Conservation (phyloP, 2,329 filamentous ascomycete genomes). For the Malbranchea zuffiana region DNA sequence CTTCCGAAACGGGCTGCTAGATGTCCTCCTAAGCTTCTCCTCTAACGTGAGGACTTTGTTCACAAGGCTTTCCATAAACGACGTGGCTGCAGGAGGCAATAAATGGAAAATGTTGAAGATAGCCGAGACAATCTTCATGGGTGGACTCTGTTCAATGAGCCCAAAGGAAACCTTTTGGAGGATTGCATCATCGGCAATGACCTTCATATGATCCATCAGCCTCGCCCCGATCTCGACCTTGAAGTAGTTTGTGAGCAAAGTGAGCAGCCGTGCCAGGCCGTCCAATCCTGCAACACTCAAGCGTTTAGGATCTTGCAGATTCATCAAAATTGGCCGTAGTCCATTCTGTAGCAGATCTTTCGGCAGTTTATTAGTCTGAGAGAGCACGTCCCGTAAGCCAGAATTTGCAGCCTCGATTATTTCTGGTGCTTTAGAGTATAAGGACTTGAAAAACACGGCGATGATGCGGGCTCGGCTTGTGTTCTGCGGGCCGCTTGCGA, state of each 20-base stretch:
- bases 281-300: constrained; percentile 82
- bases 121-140: constrained; percentile 89
- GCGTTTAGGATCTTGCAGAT: constrained; percentile 84
- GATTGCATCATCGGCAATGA: constrained; percentile 67
- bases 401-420: constrained; percentile 91
- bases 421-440: constrained; percentile 85
- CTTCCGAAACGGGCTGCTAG: constrained; percentile 80
- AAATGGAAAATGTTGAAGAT: constrained; percentile 97
- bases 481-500: constrained; percentile 63
- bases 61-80: constrained; percentile 82
- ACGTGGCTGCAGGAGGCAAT: constrained; percentile 77
- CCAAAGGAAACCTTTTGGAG: constrained; percentile 90
- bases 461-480: constrained; percentile 60
- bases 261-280: constrained; percentile 77
- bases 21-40: constrained; percentile 69
- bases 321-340: constrained; percentile 87
- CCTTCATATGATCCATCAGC: constrained; percentile 86
- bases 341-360: constrained; percentile 94
- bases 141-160: constrained; percentile 80
- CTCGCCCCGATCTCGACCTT: constrained; percentile 95
- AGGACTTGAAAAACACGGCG: constrained; percentile 91
- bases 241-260: constrained; percentile 93
- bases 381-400: constrained; percentile 75
- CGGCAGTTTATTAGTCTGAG: constrained; percentile 79
- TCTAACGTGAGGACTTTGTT: constrained; percentile 86